phyloP scores from a whole-genome alignment of 106 monocot species.

The Chionographis japonica region DNA sequence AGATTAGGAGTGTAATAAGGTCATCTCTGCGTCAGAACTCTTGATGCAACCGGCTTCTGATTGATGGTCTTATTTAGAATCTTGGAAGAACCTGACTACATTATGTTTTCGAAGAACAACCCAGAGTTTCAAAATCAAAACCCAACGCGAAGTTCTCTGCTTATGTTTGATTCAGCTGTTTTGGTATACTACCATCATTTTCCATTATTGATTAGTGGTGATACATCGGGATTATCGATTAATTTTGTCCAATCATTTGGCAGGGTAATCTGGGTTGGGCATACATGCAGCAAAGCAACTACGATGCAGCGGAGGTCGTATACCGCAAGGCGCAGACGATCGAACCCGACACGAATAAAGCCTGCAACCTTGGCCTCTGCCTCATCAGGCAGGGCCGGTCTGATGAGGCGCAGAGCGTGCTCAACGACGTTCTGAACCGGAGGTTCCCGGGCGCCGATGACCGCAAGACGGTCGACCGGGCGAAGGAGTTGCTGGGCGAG shows the following conservation, averaged over 20 bases:
- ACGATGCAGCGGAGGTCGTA: constrained; percentile 59
- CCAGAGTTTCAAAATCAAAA: too few relatives aligned
- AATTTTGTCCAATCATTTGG: not conserved
- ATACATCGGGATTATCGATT: too few relatives aligned
- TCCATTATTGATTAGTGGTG: too few relatives aligned
- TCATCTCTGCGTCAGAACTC: too few relatives aligned
- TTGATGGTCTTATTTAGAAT: too few relatives aligned
- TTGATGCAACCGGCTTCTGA: too few relatives aligned
- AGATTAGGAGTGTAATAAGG: too few relatives aligned
- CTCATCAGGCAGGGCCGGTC: constrained; percentile 44
- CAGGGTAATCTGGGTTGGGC: constrained; percentile 86
- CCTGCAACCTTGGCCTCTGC: constrained; percentile 74
- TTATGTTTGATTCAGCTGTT: not conserved
- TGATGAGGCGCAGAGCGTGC: constrained; percentile 35
- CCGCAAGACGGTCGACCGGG: constrained; percentile 32
- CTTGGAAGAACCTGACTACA: too few relatives aligned
- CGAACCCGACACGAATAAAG: constrained; percentile 74
- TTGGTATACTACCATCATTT: too few relatives aligned
- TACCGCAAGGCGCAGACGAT: constrained; percentile 68
- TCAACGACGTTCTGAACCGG: constrained; percentile 33
- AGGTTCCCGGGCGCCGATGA: constrained; percentile 32
- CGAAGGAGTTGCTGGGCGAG: constrained; percentile 46
- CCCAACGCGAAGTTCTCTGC: too few relatives aligned
- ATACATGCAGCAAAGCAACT: constrained; percentile 73
- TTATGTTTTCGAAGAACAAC: too few relatives aligned